phyloP scores from a whole-genome alignment of 2,329 filamentous ascomycete species.

The Spiromastix sp. region DNA sequence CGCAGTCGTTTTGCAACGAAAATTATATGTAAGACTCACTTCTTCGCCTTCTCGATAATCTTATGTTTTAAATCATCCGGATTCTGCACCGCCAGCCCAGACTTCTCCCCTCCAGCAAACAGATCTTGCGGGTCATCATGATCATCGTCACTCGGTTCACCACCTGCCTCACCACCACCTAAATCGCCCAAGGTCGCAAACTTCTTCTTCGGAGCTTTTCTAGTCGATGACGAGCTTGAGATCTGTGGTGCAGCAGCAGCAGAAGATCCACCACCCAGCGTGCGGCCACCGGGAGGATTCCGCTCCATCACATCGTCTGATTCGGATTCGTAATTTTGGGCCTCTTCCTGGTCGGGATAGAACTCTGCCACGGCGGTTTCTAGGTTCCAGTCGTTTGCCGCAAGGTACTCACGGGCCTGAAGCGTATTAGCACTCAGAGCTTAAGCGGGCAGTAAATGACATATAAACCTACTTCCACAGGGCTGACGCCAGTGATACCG shows the following conservation, averaged over 20 bases:
- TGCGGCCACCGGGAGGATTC: constrained; percentile 19
- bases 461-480: constrained; percentile 35
- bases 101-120: constrained; percentile 58
- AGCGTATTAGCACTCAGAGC: not conserved
- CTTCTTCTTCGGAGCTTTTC: constrained; percentile 30
- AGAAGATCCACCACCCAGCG: constrained; percentile 23
- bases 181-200: constrained; percentile 40
- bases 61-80: constrained; percentile 45
- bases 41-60: constrained; percentile 37
- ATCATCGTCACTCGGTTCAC: constrained; percentile 38
- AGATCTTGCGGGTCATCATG: constrained; percentile 46
- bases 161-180: constrained; percentile 24
- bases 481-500: constrained; percentile 43
- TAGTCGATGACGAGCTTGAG: constrained; percentile 20
- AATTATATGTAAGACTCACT: constrained; percentile 16
- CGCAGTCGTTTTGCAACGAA: too few species aligned
- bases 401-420: constrained; percentile 59
- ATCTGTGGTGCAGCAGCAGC: constrained; percentile 21
- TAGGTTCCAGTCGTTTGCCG: constrained; percentile 56
- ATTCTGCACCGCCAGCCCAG: constrained; percentile 57
- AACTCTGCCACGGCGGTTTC: constrained; percentile 52
- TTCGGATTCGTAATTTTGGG: constrained; percentile 18
- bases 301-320: constrained; percentile 10
- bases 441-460: constrained; percentile 3
- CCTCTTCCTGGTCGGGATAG: constrained; percentile 41